phyloP scores from a whole-genome alignment of 345 rosid species.

The Brassica rapa region DNA sequence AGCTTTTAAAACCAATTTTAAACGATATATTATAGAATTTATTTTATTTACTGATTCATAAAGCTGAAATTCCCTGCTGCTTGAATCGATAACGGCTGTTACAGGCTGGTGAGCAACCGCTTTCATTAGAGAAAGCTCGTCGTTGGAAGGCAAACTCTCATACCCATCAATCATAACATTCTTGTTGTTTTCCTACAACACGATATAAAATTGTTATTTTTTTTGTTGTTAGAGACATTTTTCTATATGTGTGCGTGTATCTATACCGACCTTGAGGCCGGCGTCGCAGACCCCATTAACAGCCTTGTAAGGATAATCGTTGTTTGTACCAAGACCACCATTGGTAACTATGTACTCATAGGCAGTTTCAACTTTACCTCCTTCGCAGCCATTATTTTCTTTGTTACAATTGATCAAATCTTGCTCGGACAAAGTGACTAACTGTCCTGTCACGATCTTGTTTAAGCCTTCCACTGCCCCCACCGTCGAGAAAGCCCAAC shows the following conservation, averaged over 20 bases:
- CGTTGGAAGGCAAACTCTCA: slow-evolving; percentile 53
- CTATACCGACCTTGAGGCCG: slow-evolving; percentile 41
- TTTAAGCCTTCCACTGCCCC: slow-evolving; percentile 79
- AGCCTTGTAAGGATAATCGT: slow-evolving; percentile 58
- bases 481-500: slow-evolving; percentile 92
- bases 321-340: slow-evolving; percentile 36
- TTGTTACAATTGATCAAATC: slow-evolving; percentile 72
- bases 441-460: slow-evolving; percentile 59
- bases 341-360: neutral
- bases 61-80: slow-evolving; percentile 61
- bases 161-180: slow-evolving; percentile 68
- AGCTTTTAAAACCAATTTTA: neutral
- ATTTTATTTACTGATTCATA: slow-evolving; percentile 56
- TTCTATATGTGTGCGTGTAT: neutral
- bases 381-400: slow-evolving; percentile 49
- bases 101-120: slow-evolving; percentile 71
- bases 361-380: slow-evolving; percentile 54
- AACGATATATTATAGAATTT: neutral
- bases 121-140: slow-evolving; percentile 65
- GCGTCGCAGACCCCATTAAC: slow-evolving; percentile 21
- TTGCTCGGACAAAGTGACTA: slow-evolving; percentile 72
- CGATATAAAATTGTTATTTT: neutral
- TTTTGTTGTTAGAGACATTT: neutral
- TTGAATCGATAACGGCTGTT: slow-evolving; percentile 54
- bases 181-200: slow-evolving; percentile 50